Percentiles rank a stretch among this genome's conserved stretches.
phyloP scores from a whole-genome alignment of 177 flowering plant genomes.

The Vitis hybrid region DNA sequence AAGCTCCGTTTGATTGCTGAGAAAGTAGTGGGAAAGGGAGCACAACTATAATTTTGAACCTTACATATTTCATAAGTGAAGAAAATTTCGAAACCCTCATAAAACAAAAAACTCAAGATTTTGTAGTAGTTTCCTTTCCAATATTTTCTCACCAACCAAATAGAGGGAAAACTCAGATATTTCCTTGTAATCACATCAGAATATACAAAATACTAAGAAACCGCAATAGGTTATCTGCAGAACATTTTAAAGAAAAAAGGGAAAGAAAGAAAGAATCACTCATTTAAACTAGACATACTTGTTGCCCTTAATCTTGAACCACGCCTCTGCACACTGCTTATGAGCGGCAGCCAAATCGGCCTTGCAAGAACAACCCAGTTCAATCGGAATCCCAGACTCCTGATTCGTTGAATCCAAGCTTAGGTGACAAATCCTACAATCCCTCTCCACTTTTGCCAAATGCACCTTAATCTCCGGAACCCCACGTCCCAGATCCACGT shows the following conservation, averaged over 20 bases:
- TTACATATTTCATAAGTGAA: too few species aligned
- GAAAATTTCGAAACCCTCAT: too few species aligned
- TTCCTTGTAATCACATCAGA: background rate
- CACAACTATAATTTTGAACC: too few species aligned
- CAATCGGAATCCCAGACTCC: slow-evolving; percentile 37
- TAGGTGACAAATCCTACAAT: slow-evolving; percentile 57
- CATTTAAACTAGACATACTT: slow-evolving; percentile 25
- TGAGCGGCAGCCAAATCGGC: slow-evolving; percentile 60
- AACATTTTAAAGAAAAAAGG: background rate
- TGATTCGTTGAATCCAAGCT: slow-evolving; percentile 36
- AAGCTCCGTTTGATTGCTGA: too few species aligned
- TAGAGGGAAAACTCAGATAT: too few species aligned
- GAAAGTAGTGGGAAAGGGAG: too few species aligned
- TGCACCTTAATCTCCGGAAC: slow-evolving; percentile 16
- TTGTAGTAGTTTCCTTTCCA: too few species aligned
- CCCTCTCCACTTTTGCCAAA: slow-evolving; percentile 32
- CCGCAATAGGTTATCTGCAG: background rate
- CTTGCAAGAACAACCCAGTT: slow-evolving; percentile 53
- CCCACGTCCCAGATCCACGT: slow-evolving; percentile 50
- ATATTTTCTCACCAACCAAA: too few species aligned
- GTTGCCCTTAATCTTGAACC: slow-evolving; percentile 61
- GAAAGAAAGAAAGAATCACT: background rate
- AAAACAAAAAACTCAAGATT: too few species aligned
- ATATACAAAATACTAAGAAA: background rate
- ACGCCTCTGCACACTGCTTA: slow-evolving; percentile 53